Base-by-base conservation (phyloP, 495 filamentous ascomycete genomes). In the Annulohypoxylon bovei region DNA sequence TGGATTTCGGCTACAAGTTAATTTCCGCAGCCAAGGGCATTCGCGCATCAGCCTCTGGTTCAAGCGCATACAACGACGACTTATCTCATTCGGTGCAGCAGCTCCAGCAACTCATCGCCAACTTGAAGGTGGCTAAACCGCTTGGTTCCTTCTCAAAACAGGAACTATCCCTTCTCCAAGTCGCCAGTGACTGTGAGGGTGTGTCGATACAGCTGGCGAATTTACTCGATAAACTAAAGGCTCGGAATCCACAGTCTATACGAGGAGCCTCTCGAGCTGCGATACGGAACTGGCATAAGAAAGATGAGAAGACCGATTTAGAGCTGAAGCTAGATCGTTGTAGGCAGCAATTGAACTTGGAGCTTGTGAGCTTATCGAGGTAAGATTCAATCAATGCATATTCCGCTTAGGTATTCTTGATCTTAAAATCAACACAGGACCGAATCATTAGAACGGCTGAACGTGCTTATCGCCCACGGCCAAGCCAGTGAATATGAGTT, bases 1-100 rank as follows among this genome's bases (percentile, higher is more conserved):
- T 85, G 16, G 77, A 80, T 47, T 79, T 82, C 60, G 72, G 76
- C 23, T 70, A 62, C 8, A 78, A 79, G 62, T 35, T 79, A 1
- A 27, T 82, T 22, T 28, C 57, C 2, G 62, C 61, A 18, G 70
- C 68, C 2, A 67, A 71, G 20, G 53, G 78, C 33, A 71, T 85
- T 6, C 75, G 76, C 42, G 52, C 58, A 0, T 75, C 77, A 1
- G 32, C 64, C 5, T 63, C 33, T 53, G 80, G 76, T n/a, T 42
- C 42, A 32, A 72, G 68, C 22, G 58, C 57, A 25, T 56, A 75
- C 3, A 71, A 80, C 60, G 68, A 73, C 3, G 62, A 70, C 37
- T 27, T 74, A 23, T 67, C 70, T 16, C 50, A 35, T 46, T 61
- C 65, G n/a, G 39, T 57, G 7, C 39, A 49, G 50, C 65, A 71